These are phyloP conservation scores for Castanea sativa DNA, from an alignment of 306 rosid species.

Conservation along the genomic window DNA sequence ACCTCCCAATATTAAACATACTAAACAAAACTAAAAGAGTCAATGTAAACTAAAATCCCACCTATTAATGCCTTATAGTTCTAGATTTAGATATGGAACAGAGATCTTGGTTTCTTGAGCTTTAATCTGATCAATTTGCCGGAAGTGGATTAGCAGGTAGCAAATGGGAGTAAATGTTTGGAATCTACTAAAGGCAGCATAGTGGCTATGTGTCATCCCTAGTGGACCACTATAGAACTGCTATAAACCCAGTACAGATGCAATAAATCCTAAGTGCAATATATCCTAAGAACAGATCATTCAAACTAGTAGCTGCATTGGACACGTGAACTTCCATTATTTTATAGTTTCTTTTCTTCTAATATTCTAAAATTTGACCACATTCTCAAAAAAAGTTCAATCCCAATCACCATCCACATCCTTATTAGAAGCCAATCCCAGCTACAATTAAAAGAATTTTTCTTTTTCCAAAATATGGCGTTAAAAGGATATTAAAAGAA, in stretches of 20 bases:
- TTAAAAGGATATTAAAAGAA: background rate
- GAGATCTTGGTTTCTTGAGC: background rate
- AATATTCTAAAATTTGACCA: background rate
- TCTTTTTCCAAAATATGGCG: background rate
- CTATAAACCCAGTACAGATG: too few species aligned
- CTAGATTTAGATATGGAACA: background rate
- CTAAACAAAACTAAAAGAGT: background rate
- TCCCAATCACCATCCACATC: background rate
- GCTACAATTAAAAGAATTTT: background rate
- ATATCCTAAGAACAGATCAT: too few species aligned
- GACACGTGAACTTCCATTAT: background rate
- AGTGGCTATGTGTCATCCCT: background rate
- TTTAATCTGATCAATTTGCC: too few species aligned
- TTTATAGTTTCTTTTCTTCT: background rate
- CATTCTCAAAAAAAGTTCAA: background rate
- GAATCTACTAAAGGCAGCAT: background rate
- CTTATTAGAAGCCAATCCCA: background rate
- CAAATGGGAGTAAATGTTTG: background rate
- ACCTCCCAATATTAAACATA: background rate
- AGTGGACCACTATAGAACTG: background rate
- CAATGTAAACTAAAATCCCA: background rate
- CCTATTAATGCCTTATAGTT: background rate
- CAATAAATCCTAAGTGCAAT: too few species aligned
- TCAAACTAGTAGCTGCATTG: too few species aligned
- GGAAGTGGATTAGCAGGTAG: background rate